These are phyloP conservation scores for Cornus kousa DNA, from an alignment of 148 eudicot species.

Conservation along the genomic window DNA sequence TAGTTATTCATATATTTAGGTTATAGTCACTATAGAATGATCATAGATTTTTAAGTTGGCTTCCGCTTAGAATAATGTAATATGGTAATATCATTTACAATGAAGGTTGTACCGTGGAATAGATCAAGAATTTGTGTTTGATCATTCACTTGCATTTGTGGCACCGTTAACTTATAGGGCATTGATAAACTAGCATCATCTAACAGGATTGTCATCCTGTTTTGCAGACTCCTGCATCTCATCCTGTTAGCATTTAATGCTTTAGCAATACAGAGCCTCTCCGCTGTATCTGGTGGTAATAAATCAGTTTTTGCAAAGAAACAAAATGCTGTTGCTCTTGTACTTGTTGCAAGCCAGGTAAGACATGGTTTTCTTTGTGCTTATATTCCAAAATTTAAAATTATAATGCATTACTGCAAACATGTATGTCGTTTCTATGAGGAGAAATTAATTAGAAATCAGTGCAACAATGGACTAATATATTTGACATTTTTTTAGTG, in stretches of 20 bases:
- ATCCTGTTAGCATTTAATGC: slow-evolving; percentile 71
- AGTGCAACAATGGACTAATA: not conserved
- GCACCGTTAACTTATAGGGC: not conserved
- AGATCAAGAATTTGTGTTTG: not conserved
- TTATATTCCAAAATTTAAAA: not conserved
- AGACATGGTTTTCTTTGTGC: not conserved
- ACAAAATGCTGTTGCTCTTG: slow-evolving; percentile 71
- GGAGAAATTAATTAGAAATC: not conserved
- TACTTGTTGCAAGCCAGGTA: slow-evolving; percentile 93
- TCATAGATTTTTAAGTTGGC: not conserved
- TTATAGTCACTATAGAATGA: not conserved
- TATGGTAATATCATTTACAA: too few relatives aligned
- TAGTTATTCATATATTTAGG: not conserved
- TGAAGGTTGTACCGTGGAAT: too few relatives aligned
- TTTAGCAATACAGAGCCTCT: slow-evolving; percentile 51
- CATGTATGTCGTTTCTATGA: not conserved
- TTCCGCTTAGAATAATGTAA: not conserved
- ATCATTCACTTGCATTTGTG: not conserved
- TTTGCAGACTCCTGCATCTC: slow-evolving; percentile 69
- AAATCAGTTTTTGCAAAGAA: slow-evolving; percentile 61
- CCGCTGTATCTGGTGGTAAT: slow-evolving; percentile 63
- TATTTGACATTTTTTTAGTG: too few relatives aligned
- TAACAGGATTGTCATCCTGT: slow-evolving; percentile 15
- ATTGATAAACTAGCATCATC: slow-evolving; percentile 4
- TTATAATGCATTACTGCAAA: not conserved